Evolutionary conservation across 257 asterid genomes (phyloP).

Genomic region (Penstemon newberryi): DNA sequence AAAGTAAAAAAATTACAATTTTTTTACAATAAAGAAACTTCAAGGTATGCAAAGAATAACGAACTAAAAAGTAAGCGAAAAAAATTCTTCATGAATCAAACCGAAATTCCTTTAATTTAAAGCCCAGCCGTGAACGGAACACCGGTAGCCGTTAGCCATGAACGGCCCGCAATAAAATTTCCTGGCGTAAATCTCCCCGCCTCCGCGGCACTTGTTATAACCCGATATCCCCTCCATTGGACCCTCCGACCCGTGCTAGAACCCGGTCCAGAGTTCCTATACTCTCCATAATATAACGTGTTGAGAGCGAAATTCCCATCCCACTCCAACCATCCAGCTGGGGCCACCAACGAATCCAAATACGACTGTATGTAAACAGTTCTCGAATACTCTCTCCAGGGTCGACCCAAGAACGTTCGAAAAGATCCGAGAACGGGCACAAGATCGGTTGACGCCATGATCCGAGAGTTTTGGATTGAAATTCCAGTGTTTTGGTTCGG

Average conservation of each 20-base stretch:
- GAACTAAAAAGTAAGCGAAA: no score
- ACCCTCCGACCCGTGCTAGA: slow-evolving; percentile 10
- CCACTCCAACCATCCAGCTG: slow-evolving; percentile 32
- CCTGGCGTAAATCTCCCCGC: slow-evolving; percentile 1
- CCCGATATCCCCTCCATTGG: slow-evolving; percentile 14
- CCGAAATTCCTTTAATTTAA: neutral
- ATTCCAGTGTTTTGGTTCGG: slow-evolving; percentile 22
- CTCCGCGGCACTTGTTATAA: slow-evolving; percentile 6
- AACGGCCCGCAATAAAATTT: slow-evolving; percentile 11
- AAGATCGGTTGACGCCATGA: slow-evolving; percentile 12
- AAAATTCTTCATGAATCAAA: no score
- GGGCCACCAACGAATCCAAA: slow-evolving; percentile 24
- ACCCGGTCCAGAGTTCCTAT: slow-evolving; percentile 26
- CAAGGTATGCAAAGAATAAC: no score
- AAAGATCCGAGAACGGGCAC: neutral
- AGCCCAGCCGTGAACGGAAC: slow-evolving; percentile 24
- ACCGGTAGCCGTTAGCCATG: slow-evolving; percentile 26
- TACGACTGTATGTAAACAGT: slow-evolving; percentile 10
- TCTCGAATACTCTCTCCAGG: slow-evolving; percentile 27
- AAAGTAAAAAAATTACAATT: no score
- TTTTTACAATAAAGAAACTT: no score
- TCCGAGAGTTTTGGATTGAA: slow-evolving; percentile 24
- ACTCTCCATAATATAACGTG: slow-evolving; percentile 26
- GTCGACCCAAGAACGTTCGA: slow-evolving; percentile 27
- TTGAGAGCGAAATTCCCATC: neutral